A percentile compares a stretch with the other conserved stretches of the same genome.
Evolutionary conservation across 2,329 filamentous ascomycete genomes (phyloP).

Genomic region (Hypomyces rosellus): DNA sequence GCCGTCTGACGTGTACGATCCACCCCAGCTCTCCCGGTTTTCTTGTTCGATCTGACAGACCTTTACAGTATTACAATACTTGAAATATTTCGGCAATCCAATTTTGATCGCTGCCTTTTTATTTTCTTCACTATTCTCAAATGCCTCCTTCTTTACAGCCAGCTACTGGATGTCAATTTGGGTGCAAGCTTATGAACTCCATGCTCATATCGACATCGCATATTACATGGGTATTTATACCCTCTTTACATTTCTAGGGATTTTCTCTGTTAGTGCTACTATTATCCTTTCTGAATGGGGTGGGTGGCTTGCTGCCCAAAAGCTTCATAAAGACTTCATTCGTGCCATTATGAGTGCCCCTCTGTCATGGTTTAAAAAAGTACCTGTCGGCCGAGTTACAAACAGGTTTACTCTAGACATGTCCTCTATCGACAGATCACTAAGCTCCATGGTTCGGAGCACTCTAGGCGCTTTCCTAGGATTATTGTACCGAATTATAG

Average conservation of each 20-base stretch:
- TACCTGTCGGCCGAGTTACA: conserved; percentile 46
- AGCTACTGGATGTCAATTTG: conserved; percentile 46
- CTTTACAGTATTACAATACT: conserved; percentile 48
- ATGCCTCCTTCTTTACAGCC: conserved; percentile 36
- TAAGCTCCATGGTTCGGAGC: conserved; percentile 39
- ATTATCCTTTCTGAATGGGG: conserved; percentile 47
- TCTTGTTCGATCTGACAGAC: too few relatives aligned
- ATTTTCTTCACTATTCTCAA: conserved; percentile 34
- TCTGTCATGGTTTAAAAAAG: conserved; percentile 50
- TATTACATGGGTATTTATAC: conserved; percentile 51
- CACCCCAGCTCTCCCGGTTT: too few relatives aligned
- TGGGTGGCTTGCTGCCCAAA: conserved; percentile 49
- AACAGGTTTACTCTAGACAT: conserved; percentile 54
- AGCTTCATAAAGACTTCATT: conserved; percentile 47
- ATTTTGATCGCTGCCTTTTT: conserved; percentile 34
- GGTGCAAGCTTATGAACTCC: conserved; percentile 45
- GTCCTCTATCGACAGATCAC: conserved; percentile 44
- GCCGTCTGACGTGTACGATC: conserved; percentile 34
- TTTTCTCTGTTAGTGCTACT: conserved; percentile 34
- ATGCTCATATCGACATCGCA: conserved; percentile 36
- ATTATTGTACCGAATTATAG: conserved; percentile 40
- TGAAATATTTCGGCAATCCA: conserved; percentile 44
- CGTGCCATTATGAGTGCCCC: conserved; percentile 48
- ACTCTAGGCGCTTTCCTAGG: conserved; percentile 36
- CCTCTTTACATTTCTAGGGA: conserved; percentile 37